A percentile compares a stretch with the other conserved stretches of the same genome.
phyloP scores from a whole-genome alignment of 176 grass and related monocot genomes.

The Tillandsia leiboldiana region DNA sequence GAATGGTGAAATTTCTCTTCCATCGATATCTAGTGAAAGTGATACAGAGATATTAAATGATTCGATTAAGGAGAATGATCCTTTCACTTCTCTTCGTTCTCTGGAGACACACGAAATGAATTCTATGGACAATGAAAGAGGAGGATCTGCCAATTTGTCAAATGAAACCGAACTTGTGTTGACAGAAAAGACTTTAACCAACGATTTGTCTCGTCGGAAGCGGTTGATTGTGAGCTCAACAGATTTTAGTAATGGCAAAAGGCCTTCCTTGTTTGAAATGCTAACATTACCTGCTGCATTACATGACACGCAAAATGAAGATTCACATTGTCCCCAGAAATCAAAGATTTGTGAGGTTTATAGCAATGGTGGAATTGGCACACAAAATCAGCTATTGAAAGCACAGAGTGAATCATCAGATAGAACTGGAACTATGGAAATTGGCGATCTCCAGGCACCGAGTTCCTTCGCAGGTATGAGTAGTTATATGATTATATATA shows the following conservation, averaged over 20 bases:
- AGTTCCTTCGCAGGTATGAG: slow-evolving; percentile 42
- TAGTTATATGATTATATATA: background rate
- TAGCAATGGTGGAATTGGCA: slow-evolving; percentile 22
- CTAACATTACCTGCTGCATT: slow-evolving; percentile 33
- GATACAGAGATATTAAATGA: slow-evolving; percentile 4
- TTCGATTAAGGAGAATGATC: slow-evolving; percentile 12
- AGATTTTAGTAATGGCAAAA: slow-evolving; percentile 26
- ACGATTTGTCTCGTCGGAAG: slow-evolving; percentile 1
- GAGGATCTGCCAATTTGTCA: slow-evolving; percentile 10
- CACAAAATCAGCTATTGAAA: slow-evolving; percentile 20
- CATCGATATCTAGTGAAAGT: slow-evolving; percentile 16
- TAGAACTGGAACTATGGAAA: slow-evolving; percentile 24
- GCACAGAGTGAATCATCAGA: slow-evolving; percentile 16
- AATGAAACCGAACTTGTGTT: slow-evolving; percentile 12
- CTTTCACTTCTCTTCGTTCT: slow-evolving; percentile 7
- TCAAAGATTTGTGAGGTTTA: slow-evolving; percentile 18
- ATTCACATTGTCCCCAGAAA: slow-evolving; percentile 19
- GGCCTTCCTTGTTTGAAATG: slow-evolving; percentile 50
- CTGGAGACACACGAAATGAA: slow-evolving; percentile 22
- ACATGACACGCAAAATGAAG: slow-evolving; percentile 15
- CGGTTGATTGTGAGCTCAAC: slow-evolving; percentile 14
- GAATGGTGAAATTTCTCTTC: background rate
- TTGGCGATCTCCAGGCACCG: slow-evolving; percentile 16
- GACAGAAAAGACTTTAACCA: slow-evolving; percentile 13
- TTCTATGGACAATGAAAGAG: slow-evolving; percentile 19